Percentiles rank a stretch among this genome's conserved stretches.
Evolutionary conservation across 257 asterid genomes (phyloP).

Genomic region (Prunella vulgaris): DNA sequence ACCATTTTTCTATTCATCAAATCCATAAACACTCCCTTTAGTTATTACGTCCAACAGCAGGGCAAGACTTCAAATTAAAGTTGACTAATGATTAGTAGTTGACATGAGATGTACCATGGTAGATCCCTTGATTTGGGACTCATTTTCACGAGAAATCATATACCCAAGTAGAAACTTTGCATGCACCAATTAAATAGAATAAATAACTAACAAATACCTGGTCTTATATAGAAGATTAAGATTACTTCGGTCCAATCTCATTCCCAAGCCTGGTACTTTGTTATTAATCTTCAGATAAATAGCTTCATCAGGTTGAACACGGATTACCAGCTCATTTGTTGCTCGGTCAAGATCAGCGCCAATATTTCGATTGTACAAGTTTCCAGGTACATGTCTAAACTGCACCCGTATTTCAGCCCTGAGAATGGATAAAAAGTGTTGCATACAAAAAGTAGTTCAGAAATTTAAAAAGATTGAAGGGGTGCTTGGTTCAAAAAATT

Average conservation of each 20-base stretch:
- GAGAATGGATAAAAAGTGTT: constrained; percentile 10
- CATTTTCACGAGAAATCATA: background rate
- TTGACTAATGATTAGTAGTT: background rate
- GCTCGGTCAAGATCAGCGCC: constrained; percentile 85
- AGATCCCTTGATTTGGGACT: background rate
- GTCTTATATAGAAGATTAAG: constrained; percentile 90
- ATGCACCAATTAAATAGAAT: constrained; percentile 8
- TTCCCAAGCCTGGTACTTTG: constrained; percentile 93
- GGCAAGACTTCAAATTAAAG: background rate
- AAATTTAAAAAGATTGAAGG: too few relatives aligned
- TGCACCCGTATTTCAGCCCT: constrained; percentile 95
- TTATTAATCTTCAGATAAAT: constrained; percentile 84
- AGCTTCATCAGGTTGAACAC: constrained; percentile 96
- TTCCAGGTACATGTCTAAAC: constrained; percentile 94
- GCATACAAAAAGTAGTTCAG: background rate
- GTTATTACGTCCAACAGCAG: background rate
- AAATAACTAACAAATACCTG: constrained; percentile 50
- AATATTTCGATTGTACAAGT: constrained; percentile 58
- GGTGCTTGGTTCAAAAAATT: too few relatives aligned
- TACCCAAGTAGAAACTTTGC: background rate
- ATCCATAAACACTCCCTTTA: too few relatives aligned
- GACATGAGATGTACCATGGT: background rate
- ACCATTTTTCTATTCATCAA: too few relatives aligned
- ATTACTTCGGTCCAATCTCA: constrained; percentile 85
- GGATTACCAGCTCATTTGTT: constrained; percentile 95